Evolutionary conservation across 495 filamentous ascomycete genomes (phyloP).

Genomic region (Neurospora terricola): DNA sequence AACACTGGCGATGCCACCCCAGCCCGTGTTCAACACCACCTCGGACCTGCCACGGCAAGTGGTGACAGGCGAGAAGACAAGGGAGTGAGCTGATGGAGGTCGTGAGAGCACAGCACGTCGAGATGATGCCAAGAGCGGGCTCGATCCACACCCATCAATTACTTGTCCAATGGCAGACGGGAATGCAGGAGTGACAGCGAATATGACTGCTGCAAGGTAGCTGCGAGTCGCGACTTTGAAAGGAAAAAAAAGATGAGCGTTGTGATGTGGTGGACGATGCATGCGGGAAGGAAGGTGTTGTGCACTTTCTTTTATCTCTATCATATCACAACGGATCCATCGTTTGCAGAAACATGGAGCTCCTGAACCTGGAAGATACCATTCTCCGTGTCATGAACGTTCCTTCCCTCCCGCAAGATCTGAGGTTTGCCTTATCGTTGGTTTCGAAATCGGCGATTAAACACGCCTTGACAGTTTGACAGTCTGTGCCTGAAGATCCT

Average conservation of each 20-base stretch:
- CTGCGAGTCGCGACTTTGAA: background rate
- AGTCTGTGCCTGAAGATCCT: background rate
- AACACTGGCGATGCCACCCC: background rate
- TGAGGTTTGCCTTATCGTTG: background rate
- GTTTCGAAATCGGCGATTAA: background rate
- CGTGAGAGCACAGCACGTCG: background rate
- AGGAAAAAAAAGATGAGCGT: background rate
- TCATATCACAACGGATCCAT: background rate
- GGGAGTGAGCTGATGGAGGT: background rate
- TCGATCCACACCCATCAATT: background rate
- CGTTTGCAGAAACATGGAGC: background rate
- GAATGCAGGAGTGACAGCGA: background rate
- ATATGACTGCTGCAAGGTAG: background rate
- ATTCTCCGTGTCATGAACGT: background rate
- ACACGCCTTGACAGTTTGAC: background rate
- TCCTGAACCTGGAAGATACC: background rate
- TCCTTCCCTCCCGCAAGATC: background rate
- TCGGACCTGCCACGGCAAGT: background rate
- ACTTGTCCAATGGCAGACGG: background rate
- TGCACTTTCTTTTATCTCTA: background rate
- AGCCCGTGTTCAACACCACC: background rate
- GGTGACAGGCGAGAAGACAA: background rate
- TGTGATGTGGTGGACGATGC: background rate
- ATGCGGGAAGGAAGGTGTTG: background rate
- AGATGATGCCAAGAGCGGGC: background rate